Evolutionary conservation across 352 stramenopile species (phyloP).

Genomic region (Peronosclerospora sorghi): DNA sequence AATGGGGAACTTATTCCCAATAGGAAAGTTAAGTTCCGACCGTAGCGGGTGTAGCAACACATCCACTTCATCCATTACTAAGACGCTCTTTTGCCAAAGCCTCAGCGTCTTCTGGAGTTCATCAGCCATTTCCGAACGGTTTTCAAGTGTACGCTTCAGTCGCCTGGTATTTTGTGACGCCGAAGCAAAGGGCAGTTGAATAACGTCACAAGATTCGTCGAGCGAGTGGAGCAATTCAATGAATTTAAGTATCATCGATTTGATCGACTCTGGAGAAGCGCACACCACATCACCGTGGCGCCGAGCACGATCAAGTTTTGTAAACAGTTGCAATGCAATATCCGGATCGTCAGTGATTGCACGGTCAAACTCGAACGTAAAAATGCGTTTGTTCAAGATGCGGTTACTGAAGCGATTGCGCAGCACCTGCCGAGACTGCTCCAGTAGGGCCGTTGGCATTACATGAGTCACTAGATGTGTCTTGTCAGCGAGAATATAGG

Average conservation of each 20-base stretch:
- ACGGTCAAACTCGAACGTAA: conserved; percentile 98
- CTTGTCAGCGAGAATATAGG: conserved; percentile 94
- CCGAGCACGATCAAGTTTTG: conserved; percentile 85
- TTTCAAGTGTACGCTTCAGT: conserved; percentile 54
- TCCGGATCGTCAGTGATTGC: conserved; percentile 80
- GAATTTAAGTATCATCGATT: conserved; percentile 99
- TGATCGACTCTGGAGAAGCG: conserved; percentile 97
- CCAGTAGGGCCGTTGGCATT: conserved; percentile 96
- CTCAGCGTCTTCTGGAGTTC: conserved; percentile 79
- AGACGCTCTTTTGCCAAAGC: conserved; percentile 89
- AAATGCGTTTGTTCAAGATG: conserved; percentile 96
- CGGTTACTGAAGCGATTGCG: conserved; percentile 94
- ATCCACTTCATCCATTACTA: conserved; percentile 92
- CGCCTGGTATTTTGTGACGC: conserved; percentile 65
- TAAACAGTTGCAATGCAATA: conserved; percentile 49
- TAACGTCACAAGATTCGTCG: conserved; percentile 69
- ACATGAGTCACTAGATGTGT: conserved; percentile 94
- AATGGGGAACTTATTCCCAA: conserved; percentile 87
- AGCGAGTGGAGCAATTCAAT: conserved; percentile 89
- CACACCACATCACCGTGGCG: conserved; percentile 93
- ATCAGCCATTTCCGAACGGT: conserved; percentile 84
- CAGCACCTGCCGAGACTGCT: conserved; percentile 97
- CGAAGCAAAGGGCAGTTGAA: conserved; percentile 41
- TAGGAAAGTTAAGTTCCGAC: conserved; percentile 87
- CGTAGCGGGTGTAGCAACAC: conserved; percentile 85